These are phyloP conservation scores for Epichloe hybrida DNA, from an alignment of 2,329 filamentous ascomycete genomes.

Conservation along the genomic window DNA sequence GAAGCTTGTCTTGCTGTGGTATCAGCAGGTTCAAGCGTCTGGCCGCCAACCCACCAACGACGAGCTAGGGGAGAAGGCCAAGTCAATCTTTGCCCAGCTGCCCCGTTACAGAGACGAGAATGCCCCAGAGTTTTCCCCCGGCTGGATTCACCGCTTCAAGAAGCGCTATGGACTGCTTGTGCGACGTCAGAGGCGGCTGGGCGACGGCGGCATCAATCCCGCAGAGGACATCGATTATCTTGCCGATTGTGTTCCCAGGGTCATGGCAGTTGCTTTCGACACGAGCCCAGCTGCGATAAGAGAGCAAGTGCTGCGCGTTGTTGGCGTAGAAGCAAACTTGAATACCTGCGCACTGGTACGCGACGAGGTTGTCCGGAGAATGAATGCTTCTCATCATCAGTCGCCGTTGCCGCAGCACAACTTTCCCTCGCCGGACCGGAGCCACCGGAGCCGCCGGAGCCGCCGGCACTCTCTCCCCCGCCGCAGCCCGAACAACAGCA, in stretches of 20 bases:
- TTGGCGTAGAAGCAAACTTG: slow-evolving; percentile 41
- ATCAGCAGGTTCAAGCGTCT: slow-evolving; percentile 35
- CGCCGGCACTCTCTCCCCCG: slow-evolving; percentile 4
- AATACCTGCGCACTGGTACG: slow-evolving; percentile 42
- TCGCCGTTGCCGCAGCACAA: slow-evolving; percentile 9
- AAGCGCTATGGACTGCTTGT: slow-evolving; percentile 47
- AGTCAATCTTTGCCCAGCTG: slow-evolving; percentile 42
- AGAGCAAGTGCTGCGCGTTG: slow-evolving; percentile 40
- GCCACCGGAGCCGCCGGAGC: slow-evolving; percentile 12
- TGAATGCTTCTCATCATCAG: slow-evolving; percentile 13
- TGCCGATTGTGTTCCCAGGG: slow-evolving; percentile 43
- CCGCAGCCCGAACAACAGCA: not conserved
- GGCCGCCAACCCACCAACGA: slow-evolving; percentile 49
- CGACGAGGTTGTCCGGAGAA: slow-evolving; percentile 38
- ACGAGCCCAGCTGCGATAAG: slow-evolving; percentile 46
- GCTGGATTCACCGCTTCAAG: slow-evolving; percentile 53
- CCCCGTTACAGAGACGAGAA: slow-evolving; percentile 46
- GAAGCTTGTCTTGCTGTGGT: slow-evolving; percentile 43
- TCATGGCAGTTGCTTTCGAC: slow-evolving; percentile 44
- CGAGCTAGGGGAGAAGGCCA: slow-evolving; percentile 48
- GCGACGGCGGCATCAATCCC: slow-evolving; percentile 31
- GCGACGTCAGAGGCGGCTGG: slow-evolving; percentile 39
- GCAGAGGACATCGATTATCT: slow-evolving; percentile 47
- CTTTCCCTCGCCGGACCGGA: slow-evolving; percentile 1
- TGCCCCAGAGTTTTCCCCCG: slow-evolving; percentile 50